Evolutionary conservation across 1,284 basidiomycete genomes (phyloP), one percentile per base, ranked within the genome.

Genomic region (Malassezia brasiliensis): DNA sequence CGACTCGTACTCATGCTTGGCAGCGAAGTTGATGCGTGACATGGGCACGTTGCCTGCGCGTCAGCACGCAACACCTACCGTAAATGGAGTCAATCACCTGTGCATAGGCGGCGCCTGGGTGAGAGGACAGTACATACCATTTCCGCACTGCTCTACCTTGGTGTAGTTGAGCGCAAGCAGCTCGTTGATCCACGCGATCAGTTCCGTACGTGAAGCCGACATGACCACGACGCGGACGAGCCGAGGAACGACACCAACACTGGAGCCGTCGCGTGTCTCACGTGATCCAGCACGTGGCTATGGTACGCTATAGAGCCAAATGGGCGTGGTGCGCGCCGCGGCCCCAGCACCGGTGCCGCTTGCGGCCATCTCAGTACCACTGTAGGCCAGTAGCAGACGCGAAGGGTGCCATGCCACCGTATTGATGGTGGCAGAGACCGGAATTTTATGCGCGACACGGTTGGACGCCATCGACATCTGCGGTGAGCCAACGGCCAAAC

Each of bases 131-230:
- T 15, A 56, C 57, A 44, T 50, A 48, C 61, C 59, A 35, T 60
- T 67, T 1, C 91, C 91, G 74, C 88, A 94, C 77, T 96, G 90
- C 59, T 74, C 71, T 25, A 77, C 72, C 77, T 96, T 96, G 31
- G 86, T 89, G 78, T 94, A 90, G 77, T 86, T 87, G 75, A 89
- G 78, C 68, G 86, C 83, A 8, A 96, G 82, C 19, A 98, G 83
- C 45, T 93, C 88, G 77, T 96, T 96, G 72, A 96, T 79, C 94
- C 94, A 98, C 47, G 81, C 80, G 38, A 98, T 74, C 31, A 98
- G 81, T 73, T 98, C 94, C 45, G 87, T 86, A 73, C 93, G 76
- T 31, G 69, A 74, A 49, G 68, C 69, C 17, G 65, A 64, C 69
- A 71, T 71, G 52, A 51, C 39, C 50, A 46, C 42, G 35, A 52